phyloP scores from a whole-genome alignment of 2,329 filamentous ascomycete species.

The Fusarium sambucinum region DNA sequence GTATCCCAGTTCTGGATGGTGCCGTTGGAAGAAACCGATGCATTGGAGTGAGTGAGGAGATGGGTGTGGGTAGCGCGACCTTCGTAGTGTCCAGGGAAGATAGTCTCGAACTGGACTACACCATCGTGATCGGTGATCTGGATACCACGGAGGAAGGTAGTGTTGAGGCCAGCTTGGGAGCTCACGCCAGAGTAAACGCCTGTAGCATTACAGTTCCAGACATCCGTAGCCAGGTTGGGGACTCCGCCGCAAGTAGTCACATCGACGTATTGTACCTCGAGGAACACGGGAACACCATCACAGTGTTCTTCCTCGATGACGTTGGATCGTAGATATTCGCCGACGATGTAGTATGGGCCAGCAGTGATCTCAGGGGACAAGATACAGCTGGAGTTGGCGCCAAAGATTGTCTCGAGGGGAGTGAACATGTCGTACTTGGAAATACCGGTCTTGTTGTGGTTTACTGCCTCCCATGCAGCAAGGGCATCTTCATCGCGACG shows the following conservation, averaged over 20 bases:
- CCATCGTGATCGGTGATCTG: slow-evolving; percentile 17
- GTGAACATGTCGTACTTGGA: slow-evolving; percentile 3
- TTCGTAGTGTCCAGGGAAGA: slow-evolving; percentile 14
- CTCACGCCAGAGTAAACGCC: slow-evolving; percentile 16
- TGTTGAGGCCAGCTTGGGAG: slow-evolving; percentile 8
- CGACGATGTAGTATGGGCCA: slow-evolving; percentile 3
- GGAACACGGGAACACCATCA: slow-evolving; percentile 9
- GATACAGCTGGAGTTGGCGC: slow-evolving; percentile 20
- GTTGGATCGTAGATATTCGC: slow-evolving; percentile 18
- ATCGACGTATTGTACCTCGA: slow-evolving; percentile 23
- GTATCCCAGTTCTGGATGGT: slow-evolving; percentile 20
- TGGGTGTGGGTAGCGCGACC: slow-evolving; percentile 10
- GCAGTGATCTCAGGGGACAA: slow-evolving; percentile 1
- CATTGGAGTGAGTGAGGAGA: slow-evolving; percentile 12
- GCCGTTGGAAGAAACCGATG: slow-evolving; percentile 8
- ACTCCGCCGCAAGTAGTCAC: slow-evolving; percentile 2
- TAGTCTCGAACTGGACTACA: slow-evolving; percentile 16
- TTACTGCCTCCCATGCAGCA: slow-evolving; percentile 9
- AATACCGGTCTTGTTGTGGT: slow-evolving; percentile 12
- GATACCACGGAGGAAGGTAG: slow-evolving; percentile 16
- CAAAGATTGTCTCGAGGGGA: slow-evolving; percentile 8
- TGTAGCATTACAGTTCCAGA: slow-evolving; percentile 23
- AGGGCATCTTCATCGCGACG: slow-evolving; percentile 11
- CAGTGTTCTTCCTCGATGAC: slow-evolving; percentile 10
- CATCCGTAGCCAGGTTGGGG: slow-evolving; percentile 4